Percentiles rank a stretch among this genome's conserved stretches.
Conservation (phyloP, 768 basidiomycete species). For the Inosperma sp. region DNA sequence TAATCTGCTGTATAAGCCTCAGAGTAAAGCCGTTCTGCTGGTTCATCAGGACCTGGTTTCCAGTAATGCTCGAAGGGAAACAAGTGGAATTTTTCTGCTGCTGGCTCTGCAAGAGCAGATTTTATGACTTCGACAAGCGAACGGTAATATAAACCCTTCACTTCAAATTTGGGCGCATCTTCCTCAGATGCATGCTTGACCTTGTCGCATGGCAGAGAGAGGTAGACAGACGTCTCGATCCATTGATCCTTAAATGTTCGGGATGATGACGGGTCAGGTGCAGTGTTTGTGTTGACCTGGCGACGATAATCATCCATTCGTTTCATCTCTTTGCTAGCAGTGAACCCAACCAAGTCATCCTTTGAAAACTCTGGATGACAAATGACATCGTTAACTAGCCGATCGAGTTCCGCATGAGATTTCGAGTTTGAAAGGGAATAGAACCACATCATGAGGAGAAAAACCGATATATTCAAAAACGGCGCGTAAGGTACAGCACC, state of each 20-base stretch:
- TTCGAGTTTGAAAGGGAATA: conserved; percentile 24
- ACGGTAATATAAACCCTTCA: conserved; percentile 15
- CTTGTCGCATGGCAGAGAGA: conserved; percentile 23
- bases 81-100: conserved; percentile 15
- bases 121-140: conserved; percentile 11
- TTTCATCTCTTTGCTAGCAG: conserved; percentile 1
- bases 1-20: conserved; percentile 17
- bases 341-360: conserved; percentile 1
- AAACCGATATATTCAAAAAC: conserved; percentile 11
- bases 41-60: neutral
- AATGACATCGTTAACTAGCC: conserved; percentile 24
- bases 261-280: neutral
- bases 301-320: neutral
- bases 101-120: conserved; percentile 9
- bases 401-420: conserved; percentile 16
- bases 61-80: conserved; percentile 14
- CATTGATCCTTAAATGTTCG: conserved; percentile 18
- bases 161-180: conserved; percentile 15
- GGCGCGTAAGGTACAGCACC: neutral
- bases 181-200: conserved; percentile 15
- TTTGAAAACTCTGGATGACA: conserved; percentile 4
- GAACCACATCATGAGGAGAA: conserved; percentile 30
- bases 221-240: conserved; percentile 19
- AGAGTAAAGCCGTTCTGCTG: conserved; percentile 6
- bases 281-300: neutral